Evolutionary conservation across 2,329 filamentous ascomycete species (phyloP).

Genomic region (Xylariaceae sp.): DNA sequence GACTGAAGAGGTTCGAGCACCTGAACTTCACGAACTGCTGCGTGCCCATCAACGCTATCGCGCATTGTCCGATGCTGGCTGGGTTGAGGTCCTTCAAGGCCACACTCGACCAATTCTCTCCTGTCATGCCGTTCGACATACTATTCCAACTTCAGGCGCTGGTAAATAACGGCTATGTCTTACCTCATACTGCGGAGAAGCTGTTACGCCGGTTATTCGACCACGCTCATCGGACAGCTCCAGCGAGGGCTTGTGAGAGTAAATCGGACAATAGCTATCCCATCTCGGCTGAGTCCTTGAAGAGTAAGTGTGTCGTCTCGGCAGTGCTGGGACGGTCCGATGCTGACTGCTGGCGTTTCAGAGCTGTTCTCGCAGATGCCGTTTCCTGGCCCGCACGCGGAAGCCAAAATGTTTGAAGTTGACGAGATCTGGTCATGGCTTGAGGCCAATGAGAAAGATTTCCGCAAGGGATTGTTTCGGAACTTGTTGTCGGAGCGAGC

Average conservation of each 20-base stretch:
- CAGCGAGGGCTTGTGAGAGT: background rate
- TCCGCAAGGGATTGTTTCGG: constrained; percentile 23
- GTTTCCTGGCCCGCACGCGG: constrained; percentile 46
- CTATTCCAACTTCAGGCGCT: constrained; percentile 60
- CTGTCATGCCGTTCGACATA: constrained; percentile 44
- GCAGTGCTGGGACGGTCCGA: too few species aligned
- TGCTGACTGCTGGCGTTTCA: too few species aligned
- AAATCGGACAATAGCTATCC: constrained; percentile 27
- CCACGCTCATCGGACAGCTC: constrained; percentile 3
- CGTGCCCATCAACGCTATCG: constrained; percentile 13
- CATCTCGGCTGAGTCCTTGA: constrained; percentile 44
- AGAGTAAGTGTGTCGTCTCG: too few species aligned
- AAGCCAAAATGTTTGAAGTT: constrained; percentile 36
- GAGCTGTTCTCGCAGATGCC: constrained; percentile 46
- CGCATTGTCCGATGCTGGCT: constrained; percentile 17
- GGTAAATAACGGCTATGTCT: constrained; percentile 56
- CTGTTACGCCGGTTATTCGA: constrained; percentile 40
- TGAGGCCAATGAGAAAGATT: constrained; percentile 37
- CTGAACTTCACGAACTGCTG: constrained; percentile 23
- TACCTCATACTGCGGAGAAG: constrained; percentile 44
- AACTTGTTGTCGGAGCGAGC: constrained; percentile 26
- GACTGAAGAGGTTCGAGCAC: constrained; percentile 24
- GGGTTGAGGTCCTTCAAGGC: constrained; percentile 31
- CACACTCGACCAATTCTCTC: constrained; percentile 25
- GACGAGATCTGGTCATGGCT: constrained; percentile 31